Evolutionary conservation across 2,329 filamentous ascomycete species (phyloP).

Genomic region (Grosmannia clavigera): DNA sequence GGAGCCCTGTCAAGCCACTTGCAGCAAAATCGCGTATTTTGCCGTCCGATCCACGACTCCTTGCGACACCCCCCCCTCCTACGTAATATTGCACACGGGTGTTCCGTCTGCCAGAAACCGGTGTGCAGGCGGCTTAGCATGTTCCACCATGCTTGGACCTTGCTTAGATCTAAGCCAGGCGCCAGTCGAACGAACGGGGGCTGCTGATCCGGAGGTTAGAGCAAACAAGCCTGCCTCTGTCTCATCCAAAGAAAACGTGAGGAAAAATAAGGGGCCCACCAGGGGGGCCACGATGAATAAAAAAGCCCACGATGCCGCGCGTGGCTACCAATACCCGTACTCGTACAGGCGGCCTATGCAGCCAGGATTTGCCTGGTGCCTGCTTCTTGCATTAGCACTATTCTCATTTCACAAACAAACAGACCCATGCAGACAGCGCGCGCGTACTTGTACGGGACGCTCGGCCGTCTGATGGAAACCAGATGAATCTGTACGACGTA

Average conservation of each 20-base stretch:
- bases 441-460: background rate
- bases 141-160: background rate
- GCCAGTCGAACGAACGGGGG: background rate
- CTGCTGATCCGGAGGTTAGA: background rate
- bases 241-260: background rate
- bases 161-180: background rate
- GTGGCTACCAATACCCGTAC: background rate
- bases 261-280: background rate
- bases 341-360: background rate
- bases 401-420: background rate
- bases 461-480: background rate
- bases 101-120: background rate
- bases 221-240: background rate
- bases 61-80: background rate
- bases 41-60: background rate
- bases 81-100: background rate
- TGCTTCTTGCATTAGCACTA: background rate
- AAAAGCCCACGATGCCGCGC: background rate
- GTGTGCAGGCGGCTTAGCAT: background rate
- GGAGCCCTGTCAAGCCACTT: background rate
- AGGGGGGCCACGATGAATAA: background rate
- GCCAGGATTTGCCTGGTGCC: background rate
- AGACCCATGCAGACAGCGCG: background rate
- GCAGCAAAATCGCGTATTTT: background rate
- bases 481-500: background rate